Base-by-base conservation (phyloP, 768 basidiomycete genomes). In the Pluteus cervinus region DNA sequence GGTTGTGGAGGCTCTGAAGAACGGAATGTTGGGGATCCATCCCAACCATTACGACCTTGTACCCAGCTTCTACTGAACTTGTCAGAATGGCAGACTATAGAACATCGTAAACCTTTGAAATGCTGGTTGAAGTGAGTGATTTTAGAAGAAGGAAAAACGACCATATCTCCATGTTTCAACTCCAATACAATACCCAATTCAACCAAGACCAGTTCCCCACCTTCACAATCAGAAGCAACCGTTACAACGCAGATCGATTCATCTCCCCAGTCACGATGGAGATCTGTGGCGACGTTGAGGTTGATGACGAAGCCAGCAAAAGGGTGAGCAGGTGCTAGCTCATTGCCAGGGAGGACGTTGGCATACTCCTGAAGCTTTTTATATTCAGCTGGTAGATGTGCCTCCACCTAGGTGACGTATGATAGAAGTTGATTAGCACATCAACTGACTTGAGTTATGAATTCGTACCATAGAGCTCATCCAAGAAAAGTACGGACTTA, bases 271-370 rank as follows among this genome's bases (percentile, higher is more conserved):
- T 58, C 54, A 4, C 46, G 26, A 29, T 58, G 57, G 9, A 42
- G 39, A 6, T 25, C 36, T 0, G 54, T 57, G 0, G 41, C 26
- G 0, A 54, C 46, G 24, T 53, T 49, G 22, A 57, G 21, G 23
- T 58, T 57, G 12, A 57, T 22, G 0, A 54, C 48, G 29, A 56
- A 54, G 0, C 58, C 54, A 7, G 40, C 40, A 18, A 58, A 60
- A 1, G 55, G 57, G 29, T 51, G 45, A 0, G 40, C 42, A 3
- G 50, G 48, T 2, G 48, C 44, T 1, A 40, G 29, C 4, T 36
- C 44, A 7, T 48, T 43, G 11, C 39, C 29, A 4, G 56, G 58
- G 2, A 48, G 50, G 12, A 25, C 24, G 4, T 53, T 44, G 1
- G 42, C 42, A 24, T 33, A 54, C 4, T 50, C 47, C 3, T 36